Conservation (phyloP, 768 basidiomycete species). For the Mycena metata region DNA sequence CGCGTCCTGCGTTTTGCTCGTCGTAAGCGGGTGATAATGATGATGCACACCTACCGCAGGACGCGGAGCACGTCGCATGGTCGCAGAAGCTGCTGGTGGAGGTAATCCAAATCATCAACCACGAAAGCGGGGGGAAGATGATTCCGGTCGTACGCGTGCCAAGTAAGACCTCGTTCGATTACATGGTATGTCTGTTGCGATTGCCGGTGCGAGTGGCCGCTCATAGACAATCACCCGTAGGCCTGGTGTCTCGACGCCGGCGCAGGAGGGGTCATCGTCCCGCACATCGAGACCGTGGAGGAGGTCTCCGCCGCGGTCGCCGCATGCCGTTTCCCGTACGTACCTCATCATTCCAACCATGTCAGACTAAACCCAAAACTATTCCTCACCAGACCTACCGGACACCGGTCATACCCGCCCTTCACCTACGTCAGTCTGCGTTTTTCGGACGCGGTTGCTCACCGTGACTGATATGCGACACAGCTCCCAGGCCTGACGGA, state of each 20-base stretch:
- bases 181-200: constrained; percentile 21
- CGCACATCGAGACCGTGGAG: constrained; percentile 34
- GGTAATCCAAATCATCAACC: constrained; percentile 35
- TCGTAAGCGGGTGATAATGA: no score
- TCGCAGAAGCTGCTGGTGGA: constrained; percentile 32
- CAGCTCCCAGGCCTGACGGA: constrained; percentile 34
- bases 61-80: constrained; percentile 37
- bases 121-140: constrained; percentile 34
- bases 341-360: constrained; percentile 16
- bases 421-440: constrained; percentile 33
- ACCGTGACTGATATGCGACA: constrained; percentile 18
- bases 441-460: background rate
- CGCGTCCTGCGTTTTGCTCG: no score
- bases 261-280: constrained; percentile 36
- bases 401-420: constrained; percentile 37
- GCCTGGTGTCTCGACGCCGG: constrained; percentile 35
- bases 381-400: constrained; percentile 26
- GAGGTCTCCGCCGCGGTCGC: constrained; percentile 24
- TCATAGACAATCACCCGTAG: constrained; percentile 1
- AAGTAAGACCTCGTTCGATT: constrained; percentile 33
- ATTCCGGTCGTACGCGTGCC: constrained; percentile 37
- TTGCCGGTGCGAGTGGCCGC: no score
- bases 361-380: background rate
- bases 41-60: constrained; percentile 3
- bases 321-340: constrained; percentile 31